phyloP scores from a whole-genome alignment of 2,329 filamentous ascomycete species.

The Teratosphaeria nubilosa region DNA sequence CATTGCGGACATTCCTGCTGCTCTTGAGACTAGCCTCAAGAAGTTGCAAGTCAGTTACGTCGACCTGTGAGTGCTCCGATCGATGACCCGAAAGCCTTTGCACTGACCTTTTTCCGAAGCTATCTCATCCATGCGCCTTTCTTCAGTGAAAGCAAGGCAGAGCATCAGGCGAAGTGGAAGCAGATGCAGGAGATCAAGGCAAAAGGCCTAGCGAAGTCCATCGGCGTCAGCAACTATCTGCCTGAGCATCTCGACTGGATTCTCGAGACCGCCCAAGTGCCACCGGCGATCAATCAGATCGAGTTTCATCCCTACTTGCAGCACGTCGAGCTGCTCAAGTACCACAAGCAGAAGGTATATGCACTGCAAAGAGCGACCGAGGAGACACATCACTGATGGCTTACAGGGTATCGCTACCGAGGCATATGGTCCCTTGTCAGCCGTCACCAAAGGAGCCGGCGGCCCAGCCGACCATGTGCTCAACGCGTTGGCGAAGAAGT shows the following conservation, averaged over 20 bases:
- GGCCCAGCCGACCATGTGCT: conserved; percentile 48
- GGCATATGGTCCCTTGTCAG: conserved; percentile 39
- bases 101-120: conserved; percentile 22
- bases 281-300: conserved; percentile 57
- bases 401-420: conserved; percentile 36
- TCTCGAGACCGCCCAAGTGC: conserved; percentile 42
- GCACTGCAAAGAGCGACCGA: neutral
- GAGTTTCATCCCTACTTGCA: conserved; percentile 61
- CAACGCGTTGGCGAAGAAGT: conserved; percentile 47
- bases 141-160: conserved; percentile 42
- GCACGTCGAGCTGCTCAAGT: conserved; percentile 47
- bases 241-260: conserved; percentile 45
- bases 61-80: conserved; percentile 40
- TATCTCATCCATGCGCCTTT: conserved; percentile 55
- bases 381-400: neutral
- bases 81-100: neutral
- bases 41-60: conserved; percentile 53
- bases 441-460: conserved; percentile 44
- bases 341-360: conserved; percentile 32
- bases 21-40: conserved; percentile 46
- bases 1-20: conserved; percentile 45
- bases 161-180: conserved; percentile 49
- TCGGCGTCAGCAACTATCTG: conserved; percentile 54
- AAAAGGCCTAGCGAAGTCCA: conserved; percentile 49
- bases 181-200: conserved; percentile 49